phyloP scores from a whole-genome alignment of 1,139 yeast genomes.

The Wickerhamomyces sp. region DNA sequence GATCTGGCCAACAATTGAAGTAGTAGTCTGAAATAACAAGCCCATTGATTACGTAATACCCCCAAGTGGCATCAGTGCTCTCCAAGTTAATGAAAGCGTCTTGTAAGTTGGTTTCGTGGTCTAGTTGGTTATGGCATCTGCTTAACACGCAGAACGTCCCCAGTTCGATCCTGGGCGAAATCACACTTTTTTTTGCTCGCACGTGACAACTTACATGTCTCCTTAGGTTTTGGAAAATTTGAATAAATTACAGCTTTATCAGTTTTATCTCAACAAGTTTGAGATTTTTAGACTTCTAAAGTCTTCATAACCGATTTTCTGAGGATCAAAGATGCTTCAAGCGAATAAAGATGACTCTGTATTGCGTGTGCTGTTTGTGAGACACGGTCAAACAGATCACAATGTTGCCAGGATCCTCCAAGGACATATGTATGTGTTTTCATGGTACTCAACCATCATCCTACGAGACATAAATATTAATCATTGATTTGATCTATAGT shows the following conservation, averaged over 20 bases:
- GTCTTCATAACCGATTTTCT: too few relatives aligned
- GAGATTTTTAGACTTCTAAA: too few relatives aligned
- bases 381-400: slow-evolving; percentile 81
- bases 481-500: slow-evolving; percentile 3
- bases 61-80: too few relatives aligned
- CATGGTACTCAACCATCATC: slow-evolving; percentile 13
- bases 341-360: slow-evolving; percentile 29
- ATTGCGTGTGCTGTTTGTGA: slow-evolving; percentile 55
- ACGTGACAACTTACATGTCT: too few relatives aligned
- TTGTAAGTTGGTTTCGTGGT: slow-evolving; percentile 62
- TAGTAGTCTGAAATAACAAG: too few relatives aligned
- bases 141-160: slow-evolving; percentile 99
- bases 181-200: slow-evolving; percentile 38
- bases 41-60: too few relatives aligned
- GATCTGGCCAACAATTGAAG: too few relatives aligned
- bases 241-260: too few relatives aligned
- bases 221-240: neutral
- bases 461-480: slow-evolving; percentile 5
- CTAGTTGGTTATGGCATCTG: slow-evolving; percentile 99
- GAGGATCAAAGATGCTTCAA: slow-evolving; percentile 2
- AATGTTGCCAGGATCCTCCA: slow-evolving; percentile 64
- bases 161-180: slow-evolving; percentile 99
- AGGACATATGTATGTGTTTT: slow-evolving; percentile 49
- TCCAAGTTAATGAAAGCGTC: too few relatives aligned
- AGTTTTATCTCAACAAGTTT: too few relatives aligned